Base-by-base conservation (phyloP, 2,329 filamentous ascomycete species). In the Pyricularia sp. region DNA sequence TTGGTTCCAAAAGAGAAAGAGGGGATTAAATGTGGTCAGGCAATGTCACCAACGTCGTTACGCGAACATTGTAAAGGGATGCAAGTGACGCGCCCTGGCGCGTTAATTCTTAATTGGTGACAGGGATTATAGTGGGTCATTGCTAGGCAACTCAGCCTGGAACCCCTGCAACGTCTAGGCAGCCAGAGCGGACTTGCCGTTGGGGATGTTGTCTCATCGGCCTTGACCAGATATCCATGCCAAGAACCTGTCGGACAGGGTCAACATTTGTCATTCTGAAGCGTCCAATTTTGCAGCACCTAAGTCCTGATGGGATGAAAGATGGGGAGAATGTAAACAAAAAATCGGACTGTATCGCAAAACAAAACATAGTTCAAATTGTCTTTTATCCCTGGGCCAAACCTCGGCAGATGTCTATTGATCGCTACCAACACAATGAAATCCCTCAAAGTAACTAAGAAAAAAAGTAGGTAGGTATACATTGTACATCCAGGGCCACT, bases 371-470 rank as follows among this genome's bases (percentile, higher is more conserved):
- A 12, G n/a, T 61, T 61, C 58, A 61, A 12, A 28, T 10, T 61
- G 58, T 28, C 11, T 61, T 61, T 61, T 28, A 25, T 25, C 58
- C 25, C 25, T 25, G 58, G 25, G 25, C 58, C 58, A 61, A 61
- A 61, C 58, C 58, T 61, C 23, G 58, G 58, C 58, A 61, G 58
- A 61, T 61, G 58, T 61, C 58, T 61, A 61, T 61, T 61, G 58
- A 61, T 61, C 58, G 58, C 58, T 61, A 61, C 58, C 58, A 61
- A 61, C 58, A 25, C 58, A 61, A 61, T 61, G 58, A 61, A 61
- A 61, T 61, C 58, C 58, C 58, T 61, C 58, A 28, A 61, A 61
- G 58, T 28, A 61, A 61, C 58, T 61, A 61, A 61, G 58, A 61
- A 61, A 61, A 25, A 28, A 61, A 28, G 58, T 61, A 61, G 58